phyloP scores from a whole-genome alignment of 2,329 filamentous ascomycete species.

The Coniochaeta prunicola region DNA sequence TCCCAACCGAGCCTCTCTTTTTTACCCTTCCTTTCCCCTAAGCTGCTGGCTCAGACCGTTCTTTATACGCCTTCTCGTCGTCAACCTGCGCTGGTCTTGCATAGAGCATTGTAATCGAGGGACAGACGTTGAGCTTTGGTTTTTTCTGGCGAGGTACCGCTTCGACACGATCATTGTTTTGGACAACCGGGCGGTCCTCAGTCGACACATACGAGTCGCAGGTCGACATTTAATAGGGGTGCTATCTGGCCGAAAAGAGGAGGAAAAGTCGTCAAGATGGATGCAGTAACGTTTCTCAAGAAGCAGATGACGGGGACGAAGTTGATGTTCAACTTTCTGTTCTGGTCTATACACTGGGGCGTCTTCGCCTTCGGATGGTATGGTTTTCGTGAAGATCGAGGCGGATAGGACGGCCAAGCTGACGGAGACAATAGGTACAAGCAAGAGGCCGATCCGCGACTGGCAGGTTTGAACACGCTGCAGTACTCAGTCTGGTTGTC shows the following conservation, averaged over 20 bases:
- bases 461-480: constrained; percentile 74
- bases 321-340: constrained; percentile 71
- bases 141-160: not conserved
- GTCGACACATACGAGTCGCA: constrained; percentile 35
- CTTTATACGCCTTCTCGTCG: constrained; percentile 32
- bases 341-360: constrained; percentile 70
- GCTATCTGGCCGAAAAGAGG: constrained; percentile 16
- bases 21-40: constrained; percentile 29
- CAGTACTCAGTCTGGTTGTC: constrained; percentile 93
- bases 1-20: constrained; percentile 26
- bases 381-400: constrained; percentile 19
- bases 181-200: constrained; percentile 2
- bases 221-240: constrained; percentile 41
- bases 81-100: constrained; percentile 16
- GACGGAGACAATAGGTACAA: constrained; percentile 56
- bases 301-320: constrained; percentile 66
- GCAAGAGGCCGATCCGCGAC: constrained; percentile 59
- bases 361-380: constrained; percentile 86
- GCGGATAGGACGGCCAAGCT: constrained; percentile 8
- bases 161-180: not conserved
- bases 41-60: constrained; percentile 56
- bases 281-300: constrained; percentile 33
- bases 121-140: not conserved
- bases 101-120: constrained; percentile 13
- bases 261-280: constrained; percentile 30